phyloP scores from a whole-genome alignment of 306 rosid species.

The Fragaria ananassa region DNA sequence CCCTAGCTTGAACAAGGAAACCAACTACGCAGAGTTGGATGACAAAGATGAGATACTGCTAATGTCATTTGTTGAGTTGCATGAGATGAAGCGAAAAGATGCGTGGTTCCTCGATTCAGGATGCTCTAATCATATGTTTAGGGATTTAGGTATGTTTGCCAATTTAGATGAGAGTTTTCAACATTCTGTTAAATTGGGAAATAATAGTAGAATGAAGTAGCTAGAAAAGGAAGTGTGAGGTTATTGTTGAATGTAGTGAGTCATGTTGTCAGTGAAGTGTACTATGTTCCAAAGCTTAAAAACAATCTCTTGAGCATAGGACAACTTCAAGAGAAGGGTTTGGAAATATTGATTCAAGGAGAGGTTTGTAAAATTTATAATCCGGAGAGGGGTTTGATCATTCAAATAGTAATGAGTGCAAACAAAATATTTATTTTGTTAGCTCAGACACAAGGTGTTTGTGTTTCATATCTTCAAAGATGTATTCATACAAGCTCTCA shows the following conservation, averaged over 20 bases:
- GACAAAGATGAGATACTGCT: not conserved
- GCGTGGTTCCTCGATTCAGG: not conserved
- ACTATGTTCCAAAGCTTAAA: too few relatives aligned
- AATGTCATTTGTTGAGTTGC: not conserved
- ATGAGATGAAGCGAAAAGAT: not conserved
- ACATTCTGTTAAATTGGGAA: not conserved
- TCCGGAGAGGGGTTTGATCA: too few relatives aligned
- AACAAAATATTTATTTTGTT: too few relatives aligned
- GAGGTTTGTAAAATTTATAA: not conserved
- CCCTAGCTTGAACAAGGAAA: not conserved
- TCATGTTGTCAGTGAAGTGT: too few relatives aligned
- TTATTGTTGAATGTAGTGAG: not conserved
- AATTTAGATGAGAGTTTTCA: not conserved
- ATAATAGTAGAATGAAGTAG: not conserved
- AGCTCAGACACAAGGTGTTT: too few relatives aligned
- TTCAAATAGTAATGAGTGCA: too few relatives aligned
- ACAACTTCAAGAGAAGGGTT: too few relatives aligned
- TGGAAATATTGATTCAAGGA: too few relatives aligned
- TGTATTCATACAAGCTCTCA: too few relatives aligned
- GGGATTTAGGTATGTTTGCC: not conserved
- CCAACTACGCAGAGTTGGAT: too few relatives aligned
- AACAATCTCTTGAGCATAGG: too few relatives aligned
- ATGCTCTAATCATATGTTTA: not conserved
- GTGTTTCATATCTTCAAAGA: too few relatives aligned
- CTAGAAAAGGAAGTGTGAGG: not conserved